Evolutionary conservation across 2,329 filamentous ascomycete species (phyloP), one percentile per base, ranked within the genome.

Genomic region (Tolypocladium ophioglossoides): DNA sequence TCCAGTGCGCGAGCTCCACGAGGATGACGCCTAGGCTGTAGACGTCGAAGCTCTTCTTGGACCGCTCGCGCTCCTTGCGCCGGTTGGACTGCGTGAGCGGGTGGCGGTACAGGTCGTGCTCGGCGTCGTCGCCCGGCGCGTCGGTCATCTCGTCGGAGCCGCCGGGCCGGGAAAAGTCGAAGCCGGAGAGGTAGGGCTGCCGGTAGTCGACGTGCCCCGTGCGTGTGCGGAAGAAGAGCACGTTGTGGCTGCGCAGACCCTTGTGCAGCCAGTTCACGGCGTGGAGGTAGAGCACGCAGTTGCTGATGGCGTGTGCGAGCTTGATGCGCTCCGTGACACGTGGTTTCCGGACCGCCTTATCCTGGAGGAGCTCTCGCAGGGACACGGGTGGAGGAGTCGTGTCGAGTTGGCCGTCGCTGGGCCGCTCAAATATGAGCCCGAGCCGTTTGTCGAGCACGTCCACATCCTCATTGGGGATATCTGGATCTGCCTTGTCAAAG

Each of bases 221-320:
- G 32, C 55, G 55, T 32, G 61, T 57, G 35, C 66, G 66, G 61
- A 79, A 79, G 63, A 82, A 79, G 12, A 82, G 62, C 34, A 82
- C 70, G 60, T 79, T 81, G 53, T 77, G 68, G 55, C 73, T 75
- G 14, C 78, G 74, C 6, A 82, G 68, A n/a, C 77, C 78, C 59
- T 83, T 82, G 68, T 82, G 79, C 7, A 82, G 69, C 78, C 78
- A 82, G 56, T 79, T 74, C 1, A 80, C 77, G 3, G 76, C 72
- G 59, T 82, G 78, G 0, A 82, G 70, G 54, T 79, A 78, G 49
- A 82, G 66, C 3, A 83, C 63, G 20, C 75, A 80, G 59, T 78
- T 76, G 54, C 76, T 70, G 34, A 83, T 68, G 30, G 74, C 73
- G 49, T 74, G 71, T 47, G 79, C 79, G 20, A 84, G 71, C 32